Evolutionary conservation across 305 asterid genomes (phyloP).

Genomic region (Solanum aculeatissimum): DNA sequence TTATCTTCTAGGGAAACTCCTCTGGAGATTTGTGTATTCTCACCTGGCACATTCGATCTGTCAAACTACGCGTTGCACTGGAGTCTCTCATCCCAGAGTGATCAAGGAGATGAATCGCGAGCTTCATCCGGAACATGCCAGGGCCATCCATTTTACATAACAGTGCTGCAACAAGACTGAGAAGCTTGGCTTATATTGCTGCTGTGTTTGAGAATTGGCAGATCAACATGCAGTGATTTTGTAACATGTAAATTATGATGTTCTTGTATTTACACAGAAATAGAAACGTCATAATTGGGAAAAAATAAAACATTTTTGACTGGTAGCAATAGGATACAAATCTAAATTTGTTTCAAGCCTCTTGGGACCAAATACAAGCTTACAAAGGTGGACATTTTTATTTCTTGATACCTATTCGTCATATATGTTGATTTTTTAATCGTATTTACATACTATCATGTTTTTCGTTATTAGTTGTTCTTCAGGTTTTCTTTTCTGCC

Average conservation of each 20-base stretch:
- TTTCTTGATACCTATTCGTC: background rate
- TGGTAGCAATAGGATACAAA: background rate
- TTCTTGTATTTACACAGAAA: slow-evolving; percentile 23
- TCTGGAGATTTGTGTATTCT: slow-evolving; percentile 55
- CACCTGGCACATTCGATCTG: slow-evolving; percentile 83
- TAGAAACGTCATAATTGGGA: background rate
- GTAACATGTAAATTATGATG: slow-evolving; percentile 22
- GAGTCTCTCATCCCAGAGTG: slow-evolving; percentile 25
- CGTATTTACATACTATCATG: too few relatives aligned
- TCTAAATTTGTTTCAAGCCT: background rate
- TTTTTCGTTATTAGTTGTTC: too few relatives aligned
- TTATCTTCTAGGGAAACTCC: slow-evolving; percentile 51
- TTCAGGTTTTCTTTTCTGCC: too few relatives aligned
- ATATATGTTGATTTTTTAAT: too few relatives aligned
- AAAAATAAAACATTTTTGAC: background rate
- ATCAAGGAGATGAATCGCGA: slow-evolving; percentile 9
- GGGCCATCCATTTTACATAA: slow-evolving; percentile 64
- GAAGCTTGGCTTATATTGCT: background rate
- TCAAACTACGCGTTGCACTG: slow-evolving; percentile 80
- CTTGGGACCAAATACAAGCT: background rate
- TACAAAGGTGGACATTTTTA: background rate
- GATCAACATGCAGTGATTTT: slow-evolving; percentile 16
- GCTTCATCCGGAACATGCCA: slow-evolving; percentile 47
- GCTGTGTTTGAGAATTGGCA: background rate
- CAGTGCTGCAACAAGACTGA: slow-evolving; percentile 67